A percentile compares a stretch with the other conserved stretches of the same genome.
phyloP scores from a whole-genome alignment of 257 asterid species.

The Jacaranda mimosifolia region DNA sequence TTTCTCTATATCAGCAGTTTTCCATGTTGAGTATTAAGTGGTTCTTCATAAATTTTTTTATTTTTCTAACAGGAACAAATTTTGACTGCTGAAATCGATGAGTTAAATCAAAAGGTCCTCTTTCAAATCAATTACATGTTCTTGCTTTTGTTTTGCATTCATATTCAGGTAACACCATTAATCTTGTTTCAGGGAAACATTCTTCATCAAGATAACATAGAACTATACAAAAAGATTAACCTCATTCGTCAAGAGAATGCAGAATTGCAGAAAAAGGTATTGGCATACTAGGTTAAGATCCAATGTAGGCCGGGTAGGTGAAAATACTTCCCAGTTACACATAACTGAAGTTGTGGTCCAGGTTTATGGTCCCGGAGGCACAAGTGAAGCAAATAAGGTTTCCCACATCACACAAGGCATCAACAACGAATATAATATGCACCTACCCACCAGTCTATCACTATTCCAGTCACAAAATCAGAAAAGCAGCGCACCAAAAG shows the following conservation, averaged over 20 bases:
- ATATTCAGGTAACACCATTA: conserved; percentile 28
- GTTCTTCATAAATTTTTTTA: not conserved
- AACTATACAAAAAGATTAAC: conserved; percentile 60
- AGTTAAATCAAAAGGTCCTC: conserved; percentile 65
- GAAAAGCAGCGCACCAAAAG: conserved; percentile 33
- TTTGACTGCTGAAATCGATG: conserved; percentile 58
- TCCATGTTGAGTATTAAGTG: not conserved
- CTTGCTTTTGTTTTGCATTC: conserved; percentile 4
- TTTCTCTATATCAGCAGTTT: not conserved
- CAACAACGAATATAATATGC: conserved; percentile 27
- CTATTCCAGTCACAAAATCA: conserved; percentile 43
- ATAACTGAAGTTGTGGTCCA: conserved; percentile 31
- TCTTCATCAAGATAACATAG: conserved; percentile 62
- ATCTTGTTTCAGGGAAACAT: conserved; percentile 58
- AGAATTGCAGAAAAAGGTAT: conserved; percentile 67
- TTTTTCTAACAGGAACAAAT: conserved; percentile 60
- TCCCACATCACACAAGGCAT: conserved; percentile 28
- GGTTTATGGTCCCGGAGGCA: conserved; percentile 50
- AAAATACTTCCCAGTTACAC: not conserved
- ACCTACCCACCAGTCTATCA: conserved; percentile 46
- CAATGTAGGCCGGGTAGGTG: conserved; percentile 5
- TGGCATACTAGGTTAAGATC: not conserved
- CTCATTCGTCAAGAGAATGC: conserved; percentile 55
- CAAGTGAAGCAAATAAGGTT: conserved; percentile 39
- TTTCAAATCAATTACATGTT: conserved; percentile 25